Conservation (phyloP, 129 eudicot species). For the Chrysanthemum lavandulifolium region DNA sequence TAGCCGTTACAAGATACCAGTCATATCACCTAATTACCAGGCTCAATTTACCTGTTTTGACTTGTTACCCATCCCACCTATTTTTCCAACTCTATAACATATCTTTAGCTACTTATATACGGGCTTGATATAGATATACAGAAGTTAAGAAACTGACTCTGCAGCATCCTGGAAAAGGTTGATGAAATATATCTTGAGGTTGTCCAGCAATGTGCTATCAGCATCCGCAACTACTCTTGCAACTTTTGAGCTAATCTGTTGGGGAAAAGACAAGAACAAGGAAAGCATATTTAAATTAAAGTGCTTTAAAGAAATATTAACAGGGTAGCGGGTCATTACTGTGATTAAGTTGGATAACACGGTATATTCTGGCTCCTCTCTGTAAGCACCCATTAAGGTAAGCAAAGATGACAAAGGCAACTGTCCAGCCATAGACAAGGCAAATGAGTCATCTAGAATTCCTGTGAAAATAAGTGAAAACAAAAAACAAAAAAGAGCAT, state of each 20-base stretch:
- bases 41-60: neutral
- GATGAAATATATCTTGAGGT: conserved; percentile 61
- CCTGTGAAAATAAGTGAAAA: conserved; percentile 45
- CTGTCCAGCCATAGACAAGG: conserved; percentile 87
- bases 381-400: conserved; percentile 74
- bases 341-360: conserved; percentile 78
- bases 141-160: conserved; percentile 48
- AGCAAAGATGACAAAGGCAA: conserved; percentile 78
- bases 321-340: conserved; percentile 42
- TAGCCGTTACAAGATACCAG: no score
- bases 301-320: conserved; percentile 8
- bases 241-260: conserved; percentile 74
- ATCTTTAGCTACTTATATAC: neutral
- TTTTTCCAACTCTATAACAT: neutral
- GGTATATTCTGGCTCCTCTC: conserved; percentile 85
- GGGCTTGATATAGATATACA: neutral
- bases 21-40: neutral
- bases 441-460: conserved; percentile 79
- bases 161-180: conserved; percentile 85
- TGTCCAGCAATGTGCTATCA: conserved; percentile 52
- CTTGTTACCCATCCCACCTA: neutral
- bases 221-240: conserved; percentile 85
- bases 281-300: conserved; percentile 8
- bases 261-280: conserved; percentile 14
- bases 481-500: neutral